phyloP scores from a whole-genome alignment of 805 yeast genomes.

The Candida quercuum region DNA sequence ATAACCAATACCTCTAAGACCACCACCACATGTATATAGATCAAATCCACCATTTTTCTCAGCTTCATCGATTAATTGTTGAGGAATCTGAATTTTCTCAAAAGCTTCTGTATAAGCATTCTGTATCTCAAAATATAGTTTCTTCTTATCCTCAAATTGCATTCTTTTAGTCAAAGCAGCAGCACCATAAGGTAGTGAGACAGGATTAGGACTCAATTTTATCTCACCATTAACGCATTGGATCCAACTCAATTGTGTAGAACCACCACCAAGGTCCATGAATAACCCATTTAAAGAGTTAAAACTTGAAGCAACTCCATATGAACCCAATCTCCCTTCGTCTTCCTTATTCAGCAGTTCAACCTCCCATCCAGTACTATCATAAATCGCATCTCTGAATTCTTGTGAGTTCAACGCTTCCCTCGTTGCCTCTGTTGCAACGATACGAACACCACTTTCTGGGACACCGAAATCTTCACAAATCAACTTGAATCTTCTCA shows the following conservation, averaged over 20 bases:
- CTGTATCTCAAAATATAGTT: conserved; percentile 48
- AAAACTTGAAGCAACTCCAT: conserved; percentile 72
- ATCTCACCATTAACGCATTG: conserved; percentile 50
- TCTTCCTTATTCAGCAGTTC: conserved; percentile 53
- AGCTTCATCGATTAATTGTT: conserved; percentile 44
- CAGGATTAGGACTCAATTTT: conserved; percentile 49
- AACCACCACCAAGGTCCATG: conserved; percentile 72
- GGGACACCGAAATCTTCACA: conserved; percentile 74
- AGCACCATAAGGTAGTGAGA: conserved; percentile 69
- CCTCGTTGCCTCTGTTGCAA: conserved; percentile 73
- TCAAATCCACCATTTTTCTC: conserved; percentile 53
- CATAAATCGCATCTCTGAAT: conserved; percentile 48
- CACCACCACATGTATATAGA: conserved; percentile 69
- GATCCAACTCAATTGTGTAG: conserved; percentile 68
- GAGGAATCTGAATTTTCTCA: conserved; percentile 47
- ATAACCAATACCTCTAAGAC: conserved; percentile 66
- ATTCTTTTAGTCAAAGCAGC: conserved; percentile 58
- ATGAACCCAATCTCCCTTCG: conserved; percentile 64
- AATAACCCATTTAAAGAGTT: conserved; percentile 61
- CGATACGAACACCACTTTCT: conserved; percentile 52
- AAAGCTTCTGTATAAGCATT: conserved; percentile 46
- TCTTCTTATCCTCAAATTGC: conserved; percentile 42
- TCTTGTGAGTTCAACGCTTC: conserved; percentile 61
- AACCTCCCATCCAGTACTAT: conserved; percentile 65
- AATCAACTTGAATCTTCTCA: conserved; percentile 61